phyloP scores from a whole-genome alignment of 345 rosid genomes.

The Gossypium longicalyx region DNA sequence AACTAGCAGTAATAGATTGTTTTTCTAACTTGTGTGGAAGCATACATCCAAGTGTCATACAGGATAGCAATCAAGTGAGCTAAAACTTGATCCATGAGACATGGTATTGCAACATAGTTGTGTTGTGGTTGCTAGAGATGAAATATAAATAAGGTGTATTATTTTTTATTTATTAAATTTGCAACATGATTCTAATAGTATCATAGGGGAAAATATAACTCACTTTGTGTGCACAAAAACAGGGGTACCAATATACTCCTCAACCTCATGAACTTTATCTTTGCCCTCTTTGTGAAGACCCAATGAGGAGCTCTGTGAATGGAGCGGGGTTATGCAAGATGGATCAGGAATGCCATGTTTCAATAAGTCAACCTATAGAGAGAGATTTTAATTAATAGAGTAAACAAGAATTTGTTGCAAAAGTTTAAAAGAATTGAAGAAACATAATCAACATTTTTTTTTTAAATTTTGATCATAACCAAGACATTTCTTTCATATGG shows the following conservation, averaged over 20 bases:
- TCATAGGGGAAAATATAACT: slow-evolving; percentile 24
- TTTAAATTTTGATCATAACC: neutral
- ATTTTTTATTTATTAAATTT: neutral
- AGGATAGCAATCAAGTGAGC: no score
- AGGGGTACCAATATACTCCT: slow-evolving; percentile 68
- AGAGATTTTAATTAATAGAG: neutral
- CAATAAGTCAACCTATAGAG: slow-evolving; percentile 70
- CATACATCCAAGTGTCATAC: no score
- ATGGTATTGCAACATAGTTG: no score
- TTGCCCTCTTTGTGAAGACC: slow-evolving; percentile 50
- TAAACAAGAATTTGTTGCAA: slow-evolving; percentile 4
- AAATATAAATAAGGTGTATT: neutral
- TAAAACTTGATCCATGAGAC: no score
- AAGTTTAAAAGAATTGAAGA: neutral
- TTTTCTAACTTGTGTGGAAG: no score
- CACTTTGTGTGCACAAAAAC: slow-evolving; percentile 78
- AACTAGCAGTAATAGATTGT: no score
- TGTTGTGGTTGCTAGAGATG: no score
- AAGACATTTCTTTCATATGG: slow-evolving; percentile 2
- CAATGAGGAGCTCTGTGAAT: slow-evolving; percentile 36
- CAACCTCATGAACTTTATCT: slow-evolving; percentile 44
- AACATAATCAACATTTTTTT: neutral
- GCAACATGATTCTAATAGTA: slow-evolving; percentile 6
- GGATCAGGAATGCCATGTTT: slow-evolving; percentile 87
- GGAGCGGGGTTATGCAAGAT: slow-evolving; percentile 42